A percentile compares a stretch with the other conserved stretches of the same genome.
These are phyloP conservation scores for Rubia yunnanensis DNA, from an alignment of 257 asterid genomes.

Conservation along the genomic window DNA sequence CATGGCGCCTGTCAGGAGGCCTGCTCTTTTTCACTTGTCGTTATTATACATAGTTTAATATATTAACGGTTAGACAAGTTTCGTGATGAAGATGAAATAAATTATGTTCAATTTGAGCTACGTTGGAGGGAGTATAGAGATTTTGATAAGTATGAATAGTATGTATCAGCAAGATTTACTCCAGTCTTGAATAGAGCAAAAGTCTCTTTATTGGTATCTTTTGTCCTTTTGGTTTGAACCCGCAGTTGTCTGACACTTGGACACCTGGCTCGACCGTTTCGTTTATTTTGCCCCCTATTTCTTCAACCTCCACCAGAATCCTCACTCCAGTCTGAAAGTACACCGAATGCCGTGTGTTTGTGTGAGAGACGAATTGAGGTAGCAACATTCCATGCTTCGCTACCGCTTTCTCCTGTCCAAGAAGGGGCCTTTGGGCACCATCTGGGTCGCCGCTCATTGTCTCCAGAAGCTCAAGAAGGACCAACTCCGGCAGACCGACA, in stretches of 20 bases:
- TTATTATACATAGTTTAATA: too few relatives aligned
- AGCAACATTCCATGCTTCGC: conserved; percentile 45
- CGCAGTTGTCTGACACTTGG: neutral
- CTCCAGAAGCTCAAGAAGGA: conserved; percentile 45
- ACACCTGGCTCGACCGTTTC: conserved; percentile 10
- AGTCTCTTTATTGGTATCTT: too few relatives aligned
- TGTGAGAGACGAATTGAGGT: neutral
- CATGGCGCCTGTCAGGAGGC: too few relatives aligned
- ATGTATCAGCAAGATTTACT: too few relatives aligned
- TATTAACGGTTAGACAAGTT: too few relatives aligned
- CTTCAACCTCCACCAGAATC: neutral
- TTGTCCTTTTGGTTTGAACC: neutral
- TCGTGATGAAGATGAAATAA: too few relatives aligned
- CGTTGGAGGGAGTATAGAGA: too few relatives aligned
- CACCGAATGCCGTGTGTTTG: neutral
- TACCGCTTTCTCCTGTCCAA: conserved; percentile 64
- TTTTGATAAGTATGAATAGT: too few relatives aligned
- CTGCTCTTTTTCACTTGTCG: too few relatives aligned
- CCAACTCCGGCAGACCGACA: conserved; percentile 51
- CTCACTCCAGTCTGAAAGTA: neutral
- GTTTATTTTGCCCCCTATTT: neutral
- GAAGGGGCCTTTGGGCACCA: conserved; percentile 60
- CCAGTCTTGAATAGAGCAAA: too few relatives aligned
- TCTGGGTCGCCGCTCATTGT: conserved; percentile 97
- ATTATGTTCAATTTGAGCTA: too few relatives aligned